phyloP scores from a whole-genome alignment of 1,284 basidiomycete species.

The Calocybe gambosa region DNA sequence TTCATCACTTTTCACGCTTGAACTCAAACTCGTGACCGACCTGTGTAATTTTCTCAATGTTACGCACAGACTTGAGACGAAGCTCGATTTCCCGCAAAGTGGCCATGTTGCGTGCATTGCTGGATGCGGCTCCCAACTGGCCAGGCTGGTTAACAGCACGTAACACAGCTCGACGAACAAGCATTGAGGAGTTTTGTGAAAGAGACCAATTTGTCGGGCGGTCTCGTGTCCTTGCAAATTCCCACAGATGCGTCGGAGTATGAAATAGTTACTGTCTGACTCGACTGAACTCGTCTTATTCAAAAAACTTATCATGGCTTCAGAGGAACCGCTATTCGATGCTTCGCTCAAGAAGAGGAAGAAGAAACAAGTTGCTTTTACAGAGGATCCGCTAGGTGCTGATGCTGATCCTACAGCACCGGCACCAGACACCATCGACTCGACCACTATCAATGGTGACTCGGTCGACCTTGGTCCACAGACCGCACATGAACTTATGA shows the following conservation, averaged over 20 bases:
- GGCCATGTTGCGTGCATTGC: slow-evolving; percentile 83
- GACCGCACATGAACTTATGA: slow-evolving; percentile 73
- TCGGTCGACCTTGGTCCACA: slow-evolving; percentile 66
- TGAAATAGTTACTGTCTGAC: slow-evolving; percentile 3
- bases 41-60: slow-evolving; percentile 99
- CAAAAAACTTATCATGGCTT: slow-evolving; percentile 33
- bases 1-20: neutral
- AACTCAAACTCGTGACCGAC: slow-evolving; percentile 38
- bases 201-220: slow-evolving; percentile 26
- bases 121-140: slow-evolving; percentile 55
- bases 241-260: slow-evolving; percentile 23
- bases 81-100: slow-evolving; percentile 97
- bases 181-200: slow-evolving; percentile 31
- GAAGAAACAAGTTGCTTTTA: slow-evolving; percentile 80
- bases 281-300: slow-evolving; percentile 4
- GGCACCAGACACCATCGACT: slow-evolving; percentile 63
- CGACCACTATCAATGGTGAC: slow-evolving; percentile 59
- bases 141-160: slow-evolving; percentile 47
- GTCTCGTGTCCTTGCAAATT: slow-evolving; percentile 33
- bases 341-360: slow-evolving; percentile 79
- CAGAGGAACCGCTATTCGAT: slow-evolving; percentile 77
- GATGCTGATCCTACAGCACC: slow-evolving; percentile 78
- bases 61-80: slow-evolving; percentile 94
- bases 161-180: slow-evolving; percentile 67
- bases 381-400: slow-evolving; percentile 76